Base-by-base conservation (phyloP, 495 filamentous ascomycete species). In the Cudoniella acicularis region DNA sequence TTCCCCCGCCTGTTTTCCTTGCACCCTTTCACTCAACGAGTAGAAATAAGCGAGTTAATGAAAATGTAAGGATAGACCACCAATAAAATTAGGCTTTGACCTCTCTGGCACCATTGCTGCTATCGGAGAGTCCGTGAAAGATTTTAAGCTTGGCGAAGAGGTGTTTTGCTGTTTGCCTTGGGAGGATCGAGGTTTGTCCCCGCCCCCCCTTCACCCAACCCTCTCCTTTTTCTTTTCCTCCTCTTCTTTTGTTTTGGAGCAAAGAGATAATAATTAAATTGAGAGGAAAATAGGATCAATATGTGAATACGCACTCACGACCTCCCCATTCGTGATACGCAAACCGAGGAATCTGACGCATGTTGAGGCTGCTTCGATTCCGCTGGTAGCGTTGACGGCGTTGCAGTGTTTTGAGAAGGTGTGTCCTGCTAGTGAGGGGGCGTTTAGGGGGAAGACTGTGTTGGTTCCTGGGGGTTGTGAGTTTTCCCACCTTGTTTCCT, bases 61-160 rank as follows among this genome's bases (percentile, higher is more conserved):
- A 36, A 36, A 4, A 36, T 6, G 30, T 4, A 36, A 4, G 30
- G 13, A 36, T 42, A 42, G 53, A 3, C 70, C 65, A 1, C 75
- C 75, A 0, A 71, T 68, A 50, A 66, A 65, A 45, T 66, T 76
- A 26, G 75, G 73, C 27, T 71, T 70, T 10, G 79, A 82, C 56
- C 54, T 65, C 46, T 70, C 77, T 1, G 81, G 81, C 20, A 69
- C 66, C n/a, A 70, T 84, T 56, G 61, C 65, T 16, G 73, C 72
- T 1, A 64, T 75, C 10, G 79, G 79, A 1, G 42, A 65, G 20
- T 52, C 53, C 2, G 76, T 80, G 1, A 73, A 62, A 0, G 43
- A 62, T 10, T 72, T 81, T 65, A 74, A 74, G 41, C 52, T 66
- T 36, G 80, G 80, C 27, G 79, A 82, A 66, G 72, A 74, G 11